Evolutionary conservation across 139 green algal genomes (phyloP).

Genomic region (Closterium sp.): DNA sequence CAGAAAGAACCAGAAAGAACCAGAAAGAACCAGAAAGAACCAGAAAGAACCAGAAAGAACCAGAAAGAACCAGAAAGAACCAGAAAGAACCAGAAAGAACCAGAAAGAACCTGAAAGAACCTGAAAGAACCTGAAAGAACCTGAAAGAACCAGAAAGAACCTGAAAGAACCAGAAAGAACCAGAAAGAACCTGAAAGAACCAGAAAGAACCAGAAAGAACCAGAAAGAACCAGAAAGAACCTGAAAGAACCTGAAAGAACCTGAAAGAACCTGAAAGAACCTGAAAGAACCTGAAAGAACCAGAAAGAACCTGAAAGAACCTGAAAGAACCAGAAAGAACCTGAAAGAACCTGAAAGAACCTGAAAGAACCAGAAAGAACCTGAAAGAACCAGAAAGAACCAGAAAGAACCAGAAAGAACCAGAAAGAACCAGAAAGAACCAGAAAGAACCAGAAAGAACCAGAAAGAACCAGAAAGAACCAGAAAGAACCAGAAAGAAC

Average conservation of each 20-base stretch:
- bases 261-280: background rate
- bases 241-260: background rate
- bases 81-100: background rate
- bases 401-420: background rate
- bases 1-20: background rate
- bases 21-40: background rate
- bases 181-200: background rate
- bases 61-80: no score
- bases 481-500: background rate
- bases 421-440: background rate
- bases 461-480: background rate
- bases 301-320: background rate
- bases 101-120: background rate
- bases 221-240: no score
- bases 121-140: background rate
- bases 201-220: background rate
- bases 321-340: background rate
- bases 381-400: background rate
- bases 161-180: background rate
- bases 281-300: background rate
- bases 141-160: background rate
- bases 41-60: no score
- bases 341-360: background rate
- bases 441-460: background rate
- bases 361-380: background rate